Evolutionary conservation across 2,329 filamentous ascomycete genomes (phyloP).

Genomic region (Cercospora citrullina): DNA sequence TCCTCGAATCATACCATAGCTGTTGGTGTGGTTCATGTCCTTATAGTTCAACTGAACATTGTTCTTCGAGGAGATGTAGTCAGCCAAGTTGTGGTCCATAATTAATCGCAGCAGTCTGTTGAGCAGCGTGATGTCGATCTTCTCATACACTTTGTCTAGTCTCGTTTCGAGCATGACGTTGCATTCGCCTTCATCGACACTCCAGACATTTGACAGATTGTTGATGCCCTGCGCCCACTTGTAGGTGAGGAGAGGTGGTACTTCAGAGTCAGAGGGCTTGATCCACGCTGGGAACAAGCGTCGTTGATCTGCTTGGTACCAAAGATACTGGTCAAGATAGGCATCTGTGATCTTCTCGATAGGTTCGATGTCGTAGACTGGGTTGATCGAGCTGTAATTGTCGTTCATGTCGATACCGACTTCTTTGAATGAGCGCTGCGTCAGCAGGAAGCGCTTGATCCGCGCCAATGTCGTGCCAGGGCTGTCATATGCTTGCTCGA

Average conservation of each 20-base stretch:
- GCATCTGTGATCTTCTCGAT: constrained; percentile 99
- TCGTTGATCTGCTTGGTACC: constrained; percentile 97
- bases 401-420: constrained; percentile 99
- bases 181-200: constrained; percentile 88
- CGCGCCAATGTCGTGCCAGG: constrained; percentile 92
- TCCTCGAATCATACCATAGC: constrained; percentile 96
- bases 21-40: constrained; percentile 99
- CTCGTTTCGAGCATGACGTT: constrained; percentile 99
- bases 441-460: constrained; percentile 96
- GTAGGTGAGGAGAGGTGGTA: constrained; percentile 89
- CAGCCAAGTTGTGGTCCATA: constrained; percentile 98
- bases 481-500: constrained; percentile 97
- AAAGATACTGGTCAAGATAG: constrained; percentile 96
- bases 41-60: constrained; percentile 99
- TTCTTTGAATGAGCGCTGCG: constrained; percentile 97
- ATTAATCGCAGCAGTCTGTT: constrained; percentile 91
- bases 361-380: constrained; percentile 97
- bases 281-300: constrained; percentile 98
- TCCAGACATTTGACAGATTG: constrained; percentile 94
- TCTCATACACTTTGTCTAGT: constrained; percentile 98
- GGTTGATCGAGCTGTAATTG: constrained; percentile 98
- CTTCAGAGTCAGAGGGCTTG: constrained; percentile 97
- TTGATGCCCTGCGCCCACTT: constrained; percentile 99
- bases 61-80: constrained; percentile 99
- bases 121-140: constrained; percentile 93